Evolutionary conservation across 2,329 filamentous ascomycete genomes (phyloP).

Genomic region (Fusarium sp.): DNA sequence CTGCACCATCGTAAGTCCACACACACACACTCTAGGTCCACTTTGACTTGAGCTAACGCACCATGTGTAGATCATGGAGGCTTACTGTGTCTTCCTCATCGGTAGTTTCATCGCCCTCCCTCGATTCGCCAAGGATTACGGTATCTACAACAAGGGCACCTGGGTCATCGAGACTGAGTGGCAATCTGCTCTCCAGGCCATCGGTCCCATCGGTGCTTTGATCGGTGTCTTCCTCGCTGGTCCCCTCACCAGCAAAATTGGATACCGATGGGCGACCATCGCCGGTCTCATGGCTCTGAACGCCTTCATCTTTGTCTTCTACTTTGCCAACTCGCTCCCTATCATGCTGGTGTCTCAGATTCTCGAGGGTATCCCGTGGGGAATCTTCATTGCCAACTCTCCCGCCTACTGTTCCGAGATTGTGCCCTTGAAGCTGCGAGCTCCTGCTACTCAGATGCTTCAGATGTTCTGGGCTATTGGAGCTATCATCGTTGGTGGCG

Average conservation of each 20-base stretch:
- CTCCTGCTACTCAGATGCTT: constrained; percentile 68
- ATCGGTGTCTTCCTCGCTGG: constrained; percentile 53
- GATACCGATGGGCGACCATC: constrained; percentile 55
- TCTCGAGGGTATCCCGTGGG: constrained; percentile 71
- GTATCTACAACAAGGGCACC: constrained; percentile 46
- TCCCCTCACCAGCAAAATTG: constrained; percentile 52
- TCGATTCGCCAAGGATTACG: constrained; percentile 54
- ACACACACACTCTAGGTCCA: no score
- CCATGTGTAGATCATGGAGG: constrained; percentile 59
- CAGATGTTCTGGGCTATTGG: constrained; percentile 76
- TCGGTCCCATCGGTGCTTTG: constrained; percentile 52
- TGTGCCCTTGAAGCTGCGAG: constrained; percentile 67
- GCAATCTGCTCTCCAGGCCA: constrained; percentile 53
- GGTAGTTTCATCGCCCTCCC: constrained; percentile 59
- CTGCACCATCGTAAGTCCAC: constrained; percentile 59
- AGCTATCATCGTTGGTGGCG: constrained; percentile 67
- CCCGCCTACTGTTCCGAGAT: constrained; percentile 72
- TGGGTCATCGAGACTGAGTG: constrained; percentile 55
- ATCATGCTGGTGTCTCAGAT: constrained; percentile 64
- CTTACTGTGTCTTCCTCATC: constrained; percentile 62
- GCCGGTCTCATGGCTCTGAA: constrained; percentile 54
- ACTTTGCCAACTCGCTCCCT: constrained; percentile 60
- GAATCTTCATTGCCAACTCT: constrained; percentile 72
- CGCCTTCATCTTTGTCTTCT: constrained; percentile 61
- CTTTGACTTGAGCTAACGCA: constrained; percentile 25